Evolutionary conservation across 2,329 filamentous ascomycete genomes (phyloP), one percentile per base, ranked within the genome.

Genomic region (Penicillium sp.): DNA sequence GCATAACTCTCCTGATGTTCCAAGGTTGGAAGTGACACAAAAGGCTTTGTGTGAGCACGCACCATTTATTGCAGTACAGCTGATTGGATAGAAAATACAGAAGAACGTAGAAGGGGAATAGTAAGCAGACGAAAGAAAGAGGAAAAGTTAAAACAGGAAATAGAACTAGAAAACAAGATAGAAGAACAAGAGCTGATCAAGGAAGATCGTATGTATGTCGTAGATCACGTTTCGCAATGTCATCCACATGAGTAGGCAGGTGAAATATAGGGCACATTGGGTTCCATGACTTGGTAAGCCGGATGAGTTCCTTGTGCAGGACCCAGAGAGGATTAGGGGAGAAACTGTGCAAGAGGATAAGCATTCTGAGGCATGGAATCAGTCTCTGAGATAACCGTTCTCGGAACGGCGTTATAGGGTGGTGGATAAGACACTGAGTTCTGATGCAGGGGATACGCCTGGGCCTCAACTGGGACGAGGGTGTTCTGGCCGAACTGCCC

Each of bases 341-440:
- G 47, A 34, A 52, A 43, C 14, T 58, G 59, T 11, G 54, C 43
- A 37, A 57, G n/a, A 25, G 57, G 56, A 56, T 60, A 64, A 30
- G 60, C 58, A 43, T 60, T 14, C 13, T 44, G 41, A 12, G 18
- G 58, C 46, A 54, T 49, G 50, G 60, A 35, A 39, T 61, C 49
- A 18, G 45, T 46, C 44, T 60, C 57, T 16, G 58, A 50, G 16
- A 56, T 54, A 36, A 52, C 52, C 12, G 54, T 50, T 37, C 58
- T 56, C 28, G 64, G 59, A 19, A 60, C 56, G 18, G 63, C 48
- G 42, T 66, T 66, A 50, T 57, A 67, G n/a, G 62, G 64, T 14
- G 64, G 65, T 43, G 66, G 66, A 44, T 69, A 69, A 36, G 65
- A 61, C 41, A 64, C 60, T 12, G 65, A 65, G 43, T 58, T 64